A percentile compares a stretch with the other conserved stretches of the same genome.
Conservation (phyloP, 306 rosid genomes). For the Cicer pinnatifidum region DNA sequence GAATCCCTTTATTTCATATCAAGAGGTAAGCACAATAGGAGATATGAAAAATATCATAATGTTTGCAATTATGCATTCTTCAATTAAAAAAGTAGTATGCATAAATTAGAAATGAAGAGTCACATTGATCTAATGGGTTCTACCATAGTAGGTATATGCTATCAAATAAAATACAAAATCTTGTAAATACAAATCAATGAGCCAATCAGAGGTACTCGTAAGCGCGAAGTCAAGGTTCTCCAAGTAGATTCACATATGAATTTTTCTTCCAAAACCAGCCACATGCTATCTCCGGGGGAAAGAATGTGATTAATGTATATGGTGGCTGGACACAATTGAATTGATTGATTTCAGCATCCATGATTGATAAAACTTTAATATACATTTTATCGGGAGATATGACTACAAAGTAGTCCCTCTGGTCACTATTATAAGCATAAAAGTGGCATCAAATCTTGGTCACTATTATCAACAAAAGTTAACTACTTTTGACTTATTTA, state of each 20-base stretch:
- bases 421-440: too few relatives aligned
- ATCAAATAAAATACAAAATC: constrained; percentile 2
- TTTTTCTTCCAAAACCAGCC: constrained; percentile 26
- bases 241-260: constrained; percentile 19
- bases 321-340: too few relatives aligned
- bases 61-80: constrained; percentile 15
- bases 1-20: constrained; percentile 22
- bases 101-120: background rate
- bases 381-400: background rate
- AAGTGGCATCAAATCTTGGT: too few relatives aligned
- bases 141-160: background rate
- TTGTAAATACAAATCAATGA: background rate
- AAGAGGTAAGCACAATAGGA: constrained; percentile 23
- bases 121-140: background rate
- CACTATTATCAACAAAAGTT: too few relatives aligned
- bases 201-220: background rate
- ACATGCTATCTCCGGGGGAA: background rate
- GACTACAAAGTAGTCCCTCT: background rate
- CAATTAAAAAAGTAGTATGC: background rate
- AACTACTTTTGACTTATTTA: too few relatives aligned
- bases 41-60: constrained; percentile 13
- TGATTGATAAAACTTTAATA: background rate
- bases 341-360: too few relatives aligned
- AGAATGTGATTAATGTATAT: background rate
- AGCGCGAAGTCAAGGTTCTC: constrained; percentile 13